Conservation (phyloP, 495 filamentous ascomycete genomes). For the Penicillium dipodomyicola region DNA sequence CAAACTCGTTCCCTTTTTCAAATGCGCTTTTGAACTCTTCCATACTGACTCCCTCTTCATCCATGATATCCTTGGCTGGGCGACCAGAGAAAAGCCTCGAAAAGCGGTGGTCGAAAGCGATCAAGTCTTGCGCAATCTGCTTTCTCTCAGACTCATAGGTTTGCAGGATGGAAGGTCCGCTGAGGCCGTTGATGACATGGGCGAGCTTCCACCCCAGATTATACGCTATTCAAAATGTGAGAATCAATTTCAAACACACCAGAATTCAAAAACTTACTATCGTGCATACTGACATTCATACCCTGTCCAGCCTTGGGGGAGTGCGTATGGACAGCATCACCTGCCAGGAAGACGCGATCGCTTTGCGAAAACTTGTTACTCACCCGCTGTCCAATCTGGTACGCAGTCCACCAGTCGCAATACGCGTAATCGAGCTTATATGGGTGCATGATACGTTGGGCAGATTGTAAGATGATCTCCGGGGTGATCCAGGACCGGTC, state of each 20-base stretch:
- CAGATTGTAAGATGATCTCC: conserved; percentile 55
- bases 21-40: conserved; percentile 47
- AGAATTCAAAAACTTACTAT: conserved; percentile 27
- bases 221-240: conserved; percentile 44
- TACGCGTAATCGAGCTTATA: conserved; percentile 60
- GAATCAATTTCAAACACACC: not conserved
- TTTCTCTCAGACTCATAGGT: conserved; percentile 65
- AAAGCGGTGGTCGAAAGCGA: conserved; percentile 61
- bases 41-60: conserved; percentile 47
- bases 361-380: conserved; percentile 56
- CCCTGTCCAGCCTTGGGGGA: conserved; percentile 73
- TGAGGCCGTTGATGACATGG: conserved; percentile 54
- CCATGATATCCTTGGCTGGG: conserved; percentile 33
- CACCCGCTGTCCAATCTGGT: conserved; percentile 65
- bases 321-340: conserved; percentile 58
- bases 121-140: conserved; percentile 62
- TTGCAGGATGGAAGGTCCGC: conserved; percentile 49
- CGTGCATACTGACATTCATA: conserved; percentile 70
- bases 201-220: conserved; percentile 77
- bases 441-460: conserved; percentile 57
- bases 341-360: conserved; percentile 64
- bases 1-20: conserved; percentile 37
- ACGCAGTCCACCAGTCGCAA: conserved; percentile 62
- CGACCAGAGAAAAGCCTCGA: conserved; percentile 49
- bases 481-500: conserved; percentile 57